phyloP scores from a whole-genome alignment of 2,329 filamentous ascomycete genomes.

The Coniochaeta prunicola region DNA sequence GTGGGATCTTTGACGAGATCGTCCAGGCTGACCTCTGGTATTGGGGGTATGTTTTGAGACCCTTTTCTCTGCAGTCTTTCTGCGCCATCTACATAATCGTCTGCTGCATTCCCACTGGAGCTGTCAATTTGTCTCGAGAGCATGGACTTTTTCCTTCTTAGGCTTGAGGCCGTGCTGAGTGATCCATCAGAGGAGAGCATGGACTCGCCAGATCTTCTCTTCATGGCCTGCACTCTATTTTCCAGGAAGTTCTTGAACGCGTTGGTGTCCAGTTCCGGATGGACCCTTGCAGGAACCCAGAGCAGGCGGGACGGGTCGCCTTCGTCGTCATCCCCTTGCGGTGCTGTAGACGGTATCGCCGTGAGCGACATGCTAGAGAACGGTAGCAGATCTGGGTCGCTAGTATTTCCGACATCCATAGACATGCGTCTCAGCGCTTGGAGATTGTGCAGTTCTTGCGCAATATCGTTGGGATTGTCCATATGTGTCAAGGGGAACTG shows the following conservation, averaged over 20 bases:
- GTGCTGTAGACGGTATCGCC: conserved; percentile 66
- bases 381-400: conserved; percentile 68
- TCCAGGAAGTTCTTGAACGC: conserved; percentile 97
- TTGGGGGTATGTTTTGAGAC: conserved; percentile 49
- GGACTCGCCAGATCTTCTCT: conserved; percentile 71
- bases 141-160: conserved; percentile 91
- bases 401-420: conserved; percentile 77
- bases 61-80: conserved; percentile 70
- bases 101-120: conserved; percentile 46
- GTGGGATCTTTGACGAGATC: conserved; percentile 75
- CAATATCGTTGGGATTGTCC: conserved; percentile 80
- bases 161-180: conserved; percentile 33
- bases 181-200: conserved; percentile 52
- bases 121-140: conserved; percentile 82
- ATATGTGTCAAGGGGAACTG: conserved; percentile 85
- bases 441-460: conserved; percentile 85
- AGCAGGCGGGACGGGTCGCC: conserved; percentile 83
- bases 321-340: conserved; percentile 68
- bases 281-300: conserved; percentile 91
- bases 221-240: conserved; percentile 83
- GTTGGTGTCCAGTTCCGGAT: conserved; percentile 88
- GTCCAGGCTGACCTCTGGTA: conserved; percentile 65
- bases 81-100: conserved; percentile 75
- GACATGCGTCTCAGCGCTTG: conserved; percentile 88
- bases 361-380: conserved; percentile 58